Conservation (phyloP, 805 yeast species). For the Isabelozyma heimii region DNA sequence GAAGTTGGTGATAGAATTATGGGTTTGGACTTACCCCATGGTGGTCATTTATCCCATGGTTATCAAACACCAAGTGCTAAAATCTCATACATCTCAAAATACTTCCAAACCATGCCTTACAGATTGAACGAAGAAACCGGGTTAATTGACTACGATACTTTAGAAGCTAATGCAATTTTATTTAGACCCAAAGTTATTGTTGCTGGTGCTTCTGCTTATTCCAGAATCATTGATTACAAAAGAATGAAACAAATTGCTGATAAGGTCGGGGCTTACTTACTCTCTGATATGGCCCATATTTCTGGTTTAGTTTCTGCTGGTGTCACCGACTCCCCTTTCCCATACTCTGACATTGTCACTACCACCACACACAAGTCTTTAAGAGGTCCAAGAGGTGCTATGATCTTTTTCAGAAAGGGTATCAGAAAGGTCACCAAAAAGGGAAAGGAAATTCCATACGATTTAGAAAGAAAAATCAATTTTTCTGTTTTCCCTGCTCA, state of each 20-base stretch:
- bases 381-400: conserved; percentile 99
- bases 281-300: conserved; percentile 98
- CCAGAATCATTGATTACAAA: conserved; percentile 93
- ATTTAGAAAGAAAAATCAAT: conserved; percentile 91
- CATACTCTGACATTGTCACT: conserved; percentile 95
- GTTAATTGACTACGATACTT: conserved; percentile 90
- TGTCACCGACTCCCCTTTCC: conserved; percentile 94
- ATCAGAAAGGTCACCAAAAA: conserved; percentile 84
- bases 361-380: conserved; percentile 98
- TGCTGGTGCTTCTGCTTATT: conserved; percentile 98
- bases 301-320: conserved; percentile 95
- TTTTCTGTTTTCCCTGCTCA: conserved; percentile 99
- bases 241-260: conserved; percentile 97
- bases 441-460: conserved; percentile 88
- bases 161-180: conserved; percentile 84
- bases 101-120: conserved; percentile 98
- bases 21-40: conserved; percentile 98
- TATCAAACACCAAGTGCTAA: conserved; percentile 92
- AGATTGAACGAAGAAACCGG: conserved; percentile 91
- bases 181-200: conserved; percentile 96
- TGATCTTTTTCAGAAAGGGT: conserved; percentile 98
- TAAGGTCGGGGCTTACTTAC: conserved; percentile 93
- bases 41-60: conserved; percentile 98
- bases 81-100: conserved; percentile 93
- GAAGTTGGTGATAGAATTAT: conserved; percentile 94